Evolutionary conservation across 768 basidiomycete genomes (phyloP).

Genomic region (Tulasnella calospora): DNA sequence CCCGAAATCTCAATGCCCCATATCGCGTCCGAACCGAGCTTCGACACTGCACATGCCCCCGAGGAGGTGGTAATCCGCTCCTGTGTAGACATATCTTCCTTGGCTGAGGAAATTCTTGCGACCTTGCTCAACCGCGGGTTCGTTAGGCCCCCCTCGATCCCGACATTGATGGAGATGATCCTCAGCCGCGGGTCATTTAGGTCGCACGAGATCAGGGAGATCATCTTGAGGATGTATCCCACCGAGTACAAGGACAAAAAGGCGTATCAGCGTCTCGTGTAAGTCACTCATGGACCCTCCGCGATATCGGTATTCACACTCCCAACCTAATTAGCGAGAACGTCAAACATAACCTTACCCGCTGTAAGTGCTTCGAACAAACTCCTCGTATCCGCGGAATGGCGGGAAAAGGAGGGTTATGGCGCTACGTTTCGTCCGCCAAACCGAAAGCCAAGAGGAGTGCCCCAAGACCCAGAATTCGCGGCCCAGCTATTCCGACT

Average conservation of each 20-base stretch:
- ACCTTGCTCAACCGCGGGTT: background rate
- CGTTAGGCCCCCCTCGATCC: background rate
- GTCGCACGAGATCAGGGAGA: background rate
- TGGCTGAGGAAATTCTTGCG: background rate
- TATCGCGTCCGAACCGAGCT: background rate
- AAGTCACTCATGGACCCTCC: background rate
- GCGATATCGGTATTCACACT: background rate
- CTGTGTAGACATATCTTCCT: background rate
- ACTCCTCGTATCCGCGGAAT: background rate
- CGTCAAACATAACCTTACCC: background rate
- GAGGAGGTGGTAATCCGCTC: background rate
- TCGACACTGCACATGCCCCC: background rate
- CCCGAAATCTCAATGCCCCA: background rate
- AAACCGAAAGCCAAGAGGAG: background rate
- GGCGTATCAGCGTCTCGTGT: background rate
- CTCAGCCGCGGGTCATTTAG: background rate
- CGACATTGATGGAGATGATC: background rate
- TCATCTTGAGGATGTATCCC: background rate
- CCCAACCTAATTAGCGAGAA: background rate
- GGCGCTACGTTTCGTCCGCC: background rate
- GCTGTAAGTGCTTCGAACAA: background rate
- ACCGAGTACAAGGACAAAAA: background rate
- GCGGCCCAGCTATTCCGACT: background rate
- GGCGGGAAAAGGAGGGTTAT: background rate
- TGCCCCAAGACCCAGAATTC: background rate